Base-by-base conservation (phyloP, 164 flowering plant species). In the Aristolochia contorta region DNA sequence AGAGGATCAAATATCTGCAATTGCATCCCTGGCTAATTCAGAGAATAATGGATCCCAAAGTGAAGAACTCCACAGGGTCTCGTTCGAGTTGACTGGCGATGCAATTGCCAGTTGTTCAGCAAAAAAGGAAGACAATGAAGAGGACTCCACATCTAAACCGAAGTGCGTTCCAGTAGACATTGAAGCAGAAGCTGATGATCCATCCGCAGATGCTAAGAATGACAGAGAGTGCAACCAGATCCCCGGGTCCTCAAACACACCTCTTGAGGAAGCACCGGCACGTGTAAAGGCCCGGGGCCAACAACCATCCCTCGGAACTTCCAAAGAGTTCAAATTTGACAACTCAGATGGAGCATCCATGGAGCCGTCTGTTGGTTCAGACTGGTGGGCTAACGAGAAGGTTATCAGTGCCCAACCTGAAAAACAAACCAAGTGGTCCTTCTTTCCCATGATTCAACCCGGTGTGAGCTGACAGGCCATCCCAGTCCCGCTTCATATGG, bases 301-400 rank as follows among this genome's bases (percentile, higher is more conserved):
- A 49, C 54, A 60, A 22, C 54, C 59, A 32, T 37, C 59, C 23
- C 20, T 55, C 24, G 89, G 90, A 16, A 80, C 85, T 1, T 67
- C 72, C 67, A 87, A 82, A 71, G 98, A 92, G 45, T 92, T 92
- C 78, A 84, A 89, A 27, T 92, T 92, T 65, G 87, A 85, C 68
- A 84, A 78, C 59, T 61, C 81, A 25, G 81, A 82, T 32, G 82
- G 77, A 61, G 86, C 66, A 22, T 24, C 74, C 0, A 77, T 69
- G 13, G 75, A 73, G 45, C 67, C 81, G 12, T 50, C 59, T 16
- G 71, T 78, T 49, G 65, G 72, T 56, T 77, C 89, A 3, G 81
- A 81, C 43, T 87, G 94, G 93, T 91, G 93, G 96, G 82, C 75
- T 10, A 82, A 75, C 30, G 86, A 85, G 61, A 79, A 80, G 72